phyloP scores from a whole-genome alignment of 306 rosid species.

The Carpinus viminea region DNA sequence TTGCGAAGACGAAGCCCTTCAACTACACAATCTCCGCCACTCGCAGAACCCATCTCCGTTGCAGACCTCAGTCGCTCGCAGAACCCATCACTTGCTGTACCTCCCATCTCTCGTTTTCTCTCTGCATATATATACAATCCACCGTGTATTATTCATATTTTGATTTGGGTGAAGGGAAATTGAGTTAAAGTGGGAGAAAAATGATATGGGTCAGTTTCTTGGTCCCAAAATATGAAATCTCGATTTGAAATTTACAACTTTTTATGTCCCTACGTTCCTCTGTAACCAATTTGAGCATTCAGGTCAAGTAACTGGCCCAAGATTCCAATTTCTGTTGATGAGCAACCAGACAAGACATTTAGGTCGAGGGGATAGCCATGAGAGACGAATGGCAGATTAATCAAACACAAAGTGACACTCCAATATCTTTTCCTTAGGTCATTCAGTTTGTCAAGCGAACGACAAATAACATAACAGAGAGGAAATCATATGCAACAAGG shows the following conservation, averaged over 20 bases:
- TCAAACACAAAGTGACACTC: neutral
- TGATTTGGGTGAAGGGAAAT: too few species aligned
- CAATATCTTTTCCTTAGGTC: neutral
- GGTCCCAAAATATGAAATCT: neutral
- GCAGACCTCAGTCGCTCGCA: too few species aligned
- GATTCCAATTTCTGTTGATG: neutral
- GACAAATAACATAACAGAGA: neutral
- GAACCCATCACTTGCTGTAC: too few species aligned
- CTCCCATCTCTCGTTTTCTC: too few species aligned
- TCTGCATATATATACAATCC: too few species aligned
- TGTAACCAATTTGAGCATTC: neutral
- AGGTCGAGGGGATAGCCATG: neutral
- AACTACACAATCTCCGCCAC: too few species aligned
- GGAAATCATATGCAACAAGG: neutral
- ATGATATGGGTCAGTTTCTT: neutral
- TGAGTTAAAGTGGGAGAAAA: too few species aligned
- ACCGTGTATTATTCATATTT: too few species aligned
- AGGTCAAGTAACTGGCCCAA: neutral
- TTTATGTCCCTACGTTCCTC: neutral
- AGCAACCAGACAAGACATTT: neutral
- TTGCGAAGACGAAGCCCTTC: too few species aligned
- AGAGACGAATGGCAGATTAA: too few species aligned
- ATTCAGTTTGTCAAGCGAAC: neutral
- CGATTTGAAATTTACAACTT: neutral
- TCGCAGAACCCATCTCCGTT: too few species aligned